Evolutionary conservation across 495 filamentous ascomycete genomes (phyloP).

Genomic region (Xylaria intraflava): DNA sequence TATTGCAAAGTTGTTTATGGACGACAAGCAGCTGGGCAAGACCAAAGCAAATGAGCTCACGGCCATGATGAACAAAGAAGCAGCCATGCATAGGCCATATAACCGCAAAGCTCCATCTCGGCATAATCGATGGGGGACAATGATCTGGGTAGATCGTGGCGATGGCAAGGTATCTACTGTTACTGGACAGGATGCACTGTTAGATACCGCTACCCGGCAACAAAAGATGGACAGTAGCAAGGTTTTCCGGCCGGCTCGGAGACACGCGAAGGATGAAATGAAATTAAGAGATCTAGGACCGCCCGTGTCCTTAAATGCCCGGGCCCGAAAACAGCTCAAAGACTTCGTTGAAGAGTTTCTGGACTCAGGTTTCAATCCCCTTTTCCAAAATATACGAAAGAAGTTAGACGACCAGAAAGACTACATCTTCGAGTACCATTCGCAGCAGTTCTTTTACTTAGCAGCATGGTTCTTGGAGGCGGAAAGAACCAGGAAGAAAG

Average conservation of each 20-base stretch:
- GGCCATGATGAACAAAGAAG: constrained; percentile 69
- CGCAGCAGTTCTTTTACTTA: constrained; percentile 83
- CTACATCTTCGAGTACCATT: constrained; percentile 67
- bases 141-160: constrained; percentile 91
- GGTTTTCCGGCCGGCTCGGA: constrained; percentile 75
- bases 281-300: constrained; percentile 71
- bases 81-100: constrained; percentile 69
- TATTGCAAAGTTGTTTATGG: constrained; percentile 77
- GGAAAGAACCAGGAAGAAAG: constrained; percentile 66
- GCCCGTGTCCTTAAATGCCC: constrained; percentile 56
- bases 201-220: constrained; percentile 63
- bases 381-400: constrained; percentile 79
- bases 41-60: constrained; percentile 68
- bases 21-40: constrained; percentile 58
- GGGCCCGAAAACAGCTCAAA: constrained; percentile 65
- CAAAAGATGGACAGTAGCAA: constrained; percentile 88
- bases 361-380: constrained; percentile 91
- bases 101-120: constrained; percentile 74
- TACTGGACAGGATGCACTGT: constrained; percentile 77
- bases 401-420: constrained; percentile 87
- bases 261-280: constrained; percentile 56
- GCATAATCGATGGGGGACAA: constrained; percentile 92
- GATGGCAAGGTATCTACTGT: constrained; percentile 77
- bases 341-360: constrained; percentile 89
- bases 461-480: constrained; percentile 92